Evolutionary conservation across 352 stramenopile genomes (phyloP).

Genomic region (Thalassiosira mediterranea): DNA sequence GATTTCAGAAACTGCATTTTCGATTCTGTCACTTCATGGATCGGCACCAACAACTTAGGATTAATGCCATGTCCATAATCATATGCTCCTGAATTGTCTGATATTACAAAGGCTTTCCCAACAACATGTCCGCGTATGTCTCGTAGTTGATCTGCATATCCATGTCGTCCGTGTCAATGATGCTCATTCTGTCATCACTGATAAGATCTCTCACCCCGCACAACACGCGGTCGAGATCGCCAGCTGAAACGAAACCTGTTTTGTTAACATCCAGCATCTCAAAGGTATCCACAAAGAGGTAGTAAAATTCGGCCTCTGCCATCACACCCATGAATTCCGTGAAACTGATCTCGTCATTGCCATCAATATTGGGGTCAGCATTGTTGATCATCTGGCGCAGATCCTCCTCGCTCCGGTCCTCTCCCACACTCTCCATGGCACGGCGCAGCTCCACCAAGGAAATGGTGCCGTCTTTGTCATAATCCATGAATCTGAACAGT

Average conservation of each 20-base stretch:
- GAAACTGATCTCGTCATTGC: constrained; percentile 67
- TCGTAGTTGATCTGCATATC: constrained; percentile 85
- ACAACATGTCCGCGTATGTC: constrained; percentile 81
- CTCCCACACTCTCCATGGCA: constrained; percentile 76
- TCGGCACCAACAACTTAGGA: no score
- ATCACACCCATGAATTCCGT: constrained; percentile 84
- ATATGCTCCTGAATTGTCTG: no score
- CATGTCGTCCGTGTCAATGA: constrained; percentile 84
- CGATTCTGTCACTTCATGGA: constrained; percentile 1
- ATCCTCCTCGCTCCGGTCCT: constrained; percentile 60
- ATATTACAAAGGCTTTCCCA: constrained; percentile 72
- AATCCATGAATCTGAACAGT: constrained; percentile 80
- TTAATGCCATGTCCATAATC: no score
- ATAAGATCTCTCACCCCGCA: constrained; percentile 80
- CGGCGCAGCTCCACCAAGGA: constrained; percentile 71
- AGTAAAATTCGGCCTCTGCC: constrained; percentile 84
- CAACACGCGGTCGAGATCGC: constrained; percentile 75
- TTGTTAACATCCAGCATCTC: constrained; percentile 73
- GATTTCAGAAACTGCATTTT: no score
- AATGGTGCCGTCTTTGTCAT: constrained; percentile 64
- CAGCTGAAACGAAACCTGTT: constrained; percentile 75
- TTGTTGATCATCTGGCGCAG: constrained; percentile 79
- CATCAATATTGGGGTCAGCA: constrained; percentile 61
- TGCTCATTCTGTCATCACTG: constrained; percentile 81
- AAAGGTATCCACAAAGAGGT: constrained; percentile 83